These are phyloP conservation scores for Pilobolus umbonatus DNA, from an alignment of 192 early-diverging fungal species.

Conservation along the genomic window DNA sequence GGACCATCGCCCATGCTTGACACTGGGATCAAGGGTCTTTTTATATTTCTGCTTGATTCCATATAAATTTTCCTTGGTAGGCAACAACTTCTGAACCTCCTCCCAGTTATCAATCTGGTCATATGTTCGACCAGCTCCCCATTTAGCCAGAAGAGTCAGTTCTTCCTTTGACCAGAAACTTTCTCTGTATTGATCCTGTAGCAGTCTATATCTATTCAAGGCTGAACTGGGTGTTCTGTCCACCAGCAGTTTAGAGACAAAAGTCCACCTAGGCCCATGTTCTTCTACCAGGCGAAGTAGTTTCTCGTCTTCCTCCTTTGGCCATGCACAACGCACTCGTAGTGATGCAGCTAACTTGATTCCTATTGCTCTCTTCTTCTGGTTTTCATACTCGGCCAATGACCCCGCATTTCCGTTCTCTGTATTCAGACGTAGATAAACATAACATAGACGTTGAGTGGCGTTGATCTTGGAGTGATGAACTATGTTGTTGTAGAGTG, in stretches of 20 bases:
- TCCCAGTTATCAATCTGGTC: neutral
- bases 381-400: too few relatives aligned
- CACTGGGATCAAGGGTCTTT: neutral
- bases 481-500: neutral
- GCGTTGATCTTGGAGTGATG: too few relatives aligned
- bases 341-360: neutral
- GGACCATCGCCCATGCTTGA: neutral
- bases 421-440: too few relatives aligned
- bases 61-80: neutral
- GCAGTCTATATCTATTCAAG: neutral
- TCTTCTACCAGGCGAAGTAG: neutral
- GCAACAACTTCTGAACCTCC: neutral
- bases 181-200: neutral
- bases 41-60: neutral
- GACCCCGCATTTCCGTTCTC: too few relatives aligned
- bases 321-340: slow-evolving; percentile 6
- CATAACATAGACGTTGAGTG: too few relatives aligned
- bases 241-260: slow-evolving; percentile 8
- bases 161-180: slow-evolving; percentile 24
- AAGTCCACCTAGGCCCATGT: slow-evolving; percentile 2
- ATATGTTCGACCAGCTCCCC: neutral
- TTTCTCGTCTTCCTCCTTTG: slow-evolving; percentile 17
- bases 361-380: neutral
- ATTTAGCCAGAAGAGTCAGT: neutral
- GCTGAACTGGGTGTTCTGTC: slow-evolving; percentile 2